phyloP scores from a whole-genome alignment of 2,329 filamentous ascomycete species.

The Lecanosticta acicola region DNA sequence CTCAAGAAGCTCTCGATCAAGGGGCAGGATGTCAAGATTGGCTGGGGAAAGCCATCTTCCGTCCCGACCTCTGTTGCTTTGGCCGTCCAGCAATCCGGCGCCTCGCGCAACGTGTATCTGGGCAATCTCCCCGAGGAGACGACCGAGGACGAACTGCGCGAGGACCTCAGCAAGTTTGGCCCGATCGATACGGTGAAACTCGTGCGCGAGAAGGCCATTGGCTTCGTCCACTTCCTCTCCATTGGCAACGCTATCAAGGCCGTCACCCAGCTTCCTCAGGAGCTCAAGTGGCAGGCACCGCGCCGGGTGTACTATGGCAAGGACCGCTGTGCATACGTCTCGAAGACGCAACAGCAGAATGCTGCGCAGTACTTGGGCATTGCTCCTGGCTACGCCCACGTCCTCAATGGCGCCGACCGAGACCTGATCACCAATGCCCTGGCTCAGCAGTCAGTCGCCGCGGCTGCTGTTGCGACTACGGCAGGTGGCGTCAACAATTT shows the following conservation, averaged over 20 bases:
- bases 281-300: constrained; percentile 92
- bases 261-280: constrained; percentile 90
- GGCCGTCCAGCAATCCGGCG: constrained; percentile 93
- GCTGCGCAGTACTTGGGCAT: constrained; percentile 97
- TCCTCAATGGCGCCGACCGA: constrained; percentile 90
- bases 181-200: constrained; percentile 97
- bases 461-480: constrained; percentile 91
- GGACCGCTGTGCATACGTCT: constrained; percentile 96
- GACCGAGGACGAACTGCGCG: constrained; percentile 82
- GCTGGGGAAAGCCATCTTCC: constrained; percentile 97
- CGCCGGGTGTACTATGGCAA: constrained; percentile 98
- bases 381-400: constrained; percentile 91
- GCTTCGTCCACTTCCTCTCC: constrained; percentile 94
- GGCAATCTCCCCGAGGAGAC: constrained; percentile 90
- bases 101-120: constrained; percentile 93
- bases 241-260: constrained; percentile 98
- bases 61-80: constrained; percentile 96
- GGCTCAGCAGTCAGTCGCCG: constrained; percentile 94
- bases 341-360: constrained; percentile 99
- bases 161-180: constrained; percentile 93
- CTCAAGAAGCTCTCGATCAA: constrained; percentile 99
- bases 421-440: constrained; percentile 95
- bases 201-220: constrained; percentile 95
- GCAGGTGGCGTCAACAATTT: constrained; percentile 96
- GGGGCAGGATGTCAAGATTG: constrained; percentile 98